Evolutionary conservation across 257 asterid species (phyloP), one percentile per base, ranked within the genome.

Genomic region (Verbena officinalis): DNA sequence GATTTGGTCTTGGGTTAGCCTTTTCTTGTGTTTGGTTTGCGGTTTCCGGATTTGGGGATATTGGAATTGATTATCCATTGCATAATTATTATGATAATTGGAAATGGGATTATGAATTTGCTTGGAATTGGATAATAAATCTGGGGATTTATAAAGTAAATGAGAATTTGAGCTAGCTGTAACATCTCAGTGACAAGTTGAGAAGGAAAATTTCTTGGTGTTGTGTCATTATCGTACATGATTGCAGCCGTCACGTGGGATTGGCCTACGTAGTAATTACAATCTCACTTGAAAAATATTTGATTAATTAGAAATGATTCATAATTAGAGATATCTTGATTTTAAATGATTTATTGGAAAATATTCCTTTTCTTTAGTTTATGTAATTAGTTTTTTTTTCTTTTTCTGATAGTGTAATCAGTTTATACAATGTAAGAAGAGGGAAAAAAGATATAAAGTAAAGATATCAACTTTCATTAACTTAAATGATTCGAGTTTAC

Each of bases 1-100:
- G 17, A 80, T 73, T 20, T 88, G 96, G 3, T 84, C 88, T 58
- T 77, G 75, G 0, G 69, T 75, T 1, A 84, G 86, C 70, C 95
- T 61, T 59, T 82, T 88, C 76, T 79, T 81, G 75, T 75, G 77
- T 21, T 74, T 81, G 69, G 60, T 55, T 55, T 65, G 71, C 13
- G 64, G 71, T 27, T 65, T 76, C 16, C 59, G 81, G 38, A 52
- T 42, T 30, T 49, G 61, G 1, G 72, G 44, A 19, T 55, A 70
- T 52, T 57, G 76, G 55, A 75, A 75, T 15, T 64, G 62, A 42
- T 78, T 81, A 36, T 36, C 40, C 40, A 36, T 36, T 30, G 63
- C 33, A 58, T 31, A 33, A n/a, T 30, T 52, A 5, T 24, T 1
- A 23, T 14, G 12, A 39, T 0, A 16, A 15, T 14, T 5, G 49